Base-by-base conservation (phyloP, 2,329 filamentous ascomycete species). In the Curvularia spicifera region DNA sequence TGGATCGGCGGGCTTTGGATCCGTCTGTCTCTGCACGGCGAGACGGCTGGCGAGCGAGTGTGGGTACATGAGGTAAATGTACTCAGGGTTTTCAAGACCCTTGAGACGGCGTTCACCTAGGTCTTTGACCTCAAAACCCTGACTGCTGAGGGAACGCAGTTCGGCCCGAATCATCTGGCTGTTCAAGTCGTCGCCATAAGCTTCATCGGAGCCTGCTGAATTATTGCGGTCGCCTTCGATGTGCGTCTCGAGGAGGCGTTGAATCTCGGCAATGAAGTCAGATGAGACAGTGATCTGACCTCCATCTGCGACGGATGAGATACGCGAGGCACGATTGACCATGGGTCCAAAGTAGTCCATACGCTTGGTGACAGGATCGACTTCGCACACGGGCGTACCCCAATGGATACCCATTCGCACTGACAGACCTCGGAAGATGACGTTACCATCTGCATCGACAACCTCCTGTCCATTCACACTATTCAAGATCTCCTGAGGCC, bases 301-400 rank as follows among this genome's bases (percentile, higher is more conserved):
- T 60, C 95, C 95, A 74, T 99, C 95, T 35, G 95, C 95, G 43
- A 97, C 93, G 22, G 91, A 90, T 6, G 92, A 95, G 65, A 99
- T 96, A 79, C 95, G 90, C 15, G 95, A 90, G 0, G 95, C 92
- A 72, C 96, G 93, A 79, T 99, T 99, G 71, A 99, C 95, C 93
- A 99, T 99, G 13, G 95, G 95, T 0, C 95, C 95, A 74, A 98
- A 99, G 79, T 99, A 99, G 71, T 99, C 95, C 95, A 99, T 99
- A 63, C 95, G 92, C 57, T 93, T 90, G 1, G 95, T 99, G 49
- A 99, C 93, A 0, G 95, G 95, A 77, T 99, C 95, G 48, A 90
- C 90, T 77, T 99, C 95, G 74, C 93, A 96, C 69, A 99, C 93
- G 5, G 94, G 95, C 59, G 91, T 88, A 65, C 95, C 95, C 86